phyloP scores from a whole-genome alignment of 139 green algal genomes.

The Zygnema circumcarinatum region DNA sequence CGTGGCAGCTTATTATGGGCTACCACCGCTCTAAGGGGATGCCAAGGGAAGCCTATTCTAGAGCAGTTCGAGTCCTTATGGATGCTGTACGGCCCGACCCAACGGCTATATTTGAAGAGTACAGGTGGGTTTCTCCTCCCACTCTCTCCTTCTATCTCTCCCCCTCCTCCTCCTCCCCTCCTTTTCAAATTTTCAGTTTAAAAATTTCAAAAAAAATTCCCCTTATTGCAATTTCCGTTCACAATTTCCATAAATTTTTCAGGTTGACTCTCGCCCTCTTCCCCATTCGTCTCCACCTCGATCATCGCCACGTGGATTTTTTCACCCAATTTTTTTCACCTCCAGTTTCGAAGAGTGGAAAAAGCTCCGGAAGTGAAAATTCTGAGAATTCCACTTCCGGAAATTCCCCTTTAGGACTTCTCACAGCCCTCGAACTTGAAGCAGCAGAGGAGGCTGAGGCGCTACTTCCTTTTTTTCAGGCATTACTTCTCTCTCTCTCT shows the following conservation, averaged over 20 bases:
- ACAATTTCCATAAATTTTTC: not conserved
- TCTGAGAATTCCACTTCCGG: not conserved
- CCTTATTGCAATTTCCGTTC: not conserved
- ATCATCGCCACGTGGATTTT: conserved; percentile 44
- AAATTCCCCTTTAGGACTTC: not conserved
- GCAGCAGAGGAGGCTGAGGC: conserved; percentile 3
- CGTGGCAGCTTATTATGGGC: conserved; percentile 12
- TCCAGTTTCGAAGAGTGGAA: not conserved
- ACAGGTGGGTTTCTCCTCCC: not conserved
- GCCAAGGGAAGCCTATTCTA: not conserved
- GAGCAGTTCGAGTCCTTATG: conserved; percentile 14
- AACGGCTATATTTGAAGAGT: conserved; percentile 22
- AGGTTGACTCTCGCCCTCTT: conserved; percentile 22
- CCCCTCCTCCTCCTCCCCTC: too few relatives aligned
- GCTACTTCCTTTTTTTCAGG: conserved; percentile 39
- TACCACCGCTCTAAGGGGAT: not conserved
- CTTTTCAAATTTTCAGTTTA: too few relatives aligned
- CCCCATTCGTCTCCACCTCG: conserved; percentile 26
- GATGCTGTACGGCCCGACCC: conserved; percentile 3
- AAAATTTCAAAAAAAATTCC: not conserved
- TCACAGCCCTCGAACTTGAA: conserved; percentile 3
- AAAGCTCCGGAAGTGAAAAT: not conserved
- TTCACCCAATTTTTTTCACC: conserved; percentile 19
- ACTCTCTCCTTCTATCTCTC: not conserved
- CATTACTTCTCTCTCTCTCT: not conserved